Percentiles rank a stretch among this genome's conserved stretches.
Conservation (phyloP, 345 rosid genomes). For the Combretum micranthum region DNA sequence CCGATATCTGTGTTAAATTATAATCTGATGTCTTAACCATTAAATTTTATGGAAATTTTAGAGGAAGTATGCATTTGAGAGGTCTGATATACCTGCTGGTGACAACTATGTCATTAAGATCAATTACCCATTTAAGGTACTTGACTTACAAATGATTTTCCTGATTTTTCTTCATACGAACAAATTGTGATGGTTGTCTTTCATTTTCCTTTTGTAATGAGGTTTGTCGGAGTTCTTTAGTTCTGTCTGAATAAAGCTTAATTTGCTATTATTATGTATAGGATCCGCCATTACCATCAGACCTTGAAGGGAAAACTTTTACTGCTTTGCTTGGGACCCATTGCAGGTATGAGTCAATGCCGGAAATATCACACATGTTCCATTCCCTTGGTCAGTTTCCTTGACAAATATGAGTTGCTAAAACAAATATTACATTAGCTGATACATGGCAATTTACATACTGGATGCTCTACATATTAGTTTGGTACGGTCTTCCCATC, state of each 20-base stretch:
- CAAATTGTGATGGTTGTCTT: constrained; percentile 1
- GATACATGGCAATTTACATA: no score
- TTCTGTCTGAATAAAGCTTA: not conserved
- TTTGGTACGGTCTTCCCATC: no score
- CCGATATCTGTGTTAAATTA: not conserved
- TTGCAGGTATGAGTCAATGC: constrained; percentile 47
- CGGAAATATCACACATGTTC: not conserved
- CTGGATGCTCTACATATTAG: no score
- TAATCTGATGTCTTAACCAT: constrained; percentile 3
- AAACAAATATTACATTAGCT: no score
- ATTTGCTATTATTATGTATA: constrained; percentile 14
- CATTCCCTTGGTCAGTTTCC: no score
- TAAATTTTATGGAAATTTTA: constrained; percentile 23
- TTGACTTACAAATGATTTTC: not conserved
- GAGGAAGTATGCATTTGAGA: constrained; percentile 88
- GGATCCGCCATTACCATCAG: constrained; percentile 91
- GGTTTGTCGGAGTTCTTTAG: not conserved
- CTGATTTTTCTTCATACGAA: constrained; percentile 6
- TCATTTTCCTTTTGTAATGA: not conserved
- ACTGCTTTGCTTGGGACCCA: constrained; percentile 78
- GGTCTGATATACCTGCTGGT: constrained; percentile 67
- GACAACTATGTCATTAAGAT: constrained; percentile 84
- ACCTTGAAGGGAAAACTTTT: constrained; percentile 76
- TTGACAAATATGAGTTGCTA: no score
- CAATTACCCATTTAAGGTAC: constrained; percentile 91